Evolutionary conservation across 2,329 filamentous ascomycete species (phyloP), one percentile per base, ranked within the genome.

Genomic region (Sarocladium strictum): DNA sequence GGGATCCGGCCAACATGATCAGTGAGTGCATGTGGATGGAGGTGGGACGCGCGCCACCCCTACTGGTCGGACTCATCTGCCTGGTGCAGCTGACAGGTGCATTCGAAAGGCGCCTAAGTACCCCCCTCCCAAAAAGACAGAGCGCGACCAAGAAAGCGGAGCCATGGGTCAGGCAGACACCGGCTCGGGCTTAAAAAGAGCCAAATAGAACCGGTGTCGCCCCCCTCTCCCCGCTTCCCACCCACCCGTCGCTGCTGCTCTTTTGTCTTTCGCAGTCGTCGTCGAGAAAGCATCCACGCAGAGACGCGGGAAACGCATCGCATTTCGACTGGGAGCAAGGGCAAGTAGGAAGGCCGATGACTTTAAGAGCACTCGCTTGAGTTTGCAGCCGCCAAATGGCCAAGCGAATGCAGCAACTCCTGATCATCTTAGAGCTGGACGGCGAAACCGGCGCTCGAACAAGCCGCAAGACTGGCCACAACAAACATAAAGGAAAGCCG

Each of bases 191-290:
- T 77, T 79, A 78, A 80, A 51, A 77, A 74, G 71, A 73, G 69
- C 76, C 77, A 81, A 78, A 81, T 77, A 79, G 72, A 71, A 69
- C 70, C 69, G 66, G 64, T 38, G 66, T 68, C 71, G 73, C 76
- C 75, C 73, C 69, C 73, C 62, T 64, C 62, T 56, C 58, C 53
- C 61, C 62, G 64, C 63, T 64, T 67, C 60, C 64, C 69, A 70
- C 68, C 69, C 69, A 40, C 24, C 37, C 37, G 15, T 11, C 35
- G 12, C 12, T 35, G 32, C 21, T 17, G 23, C 43, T 29, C 24
- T 37, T 41, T 26, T 17, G 5, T 40, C 35, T 53, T 17, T 32
- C 50, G 12, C 50, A 11, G 12, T 29, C 27, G 45, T 24, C 32
- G 23, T 17, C 26, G 50, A 9, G 7, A 24, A 29, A 49, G 11